phyloP scores from a whole-genome alignment of 176 grass and related monocot species.

The Rhynchospora breviuscula region DNA sequence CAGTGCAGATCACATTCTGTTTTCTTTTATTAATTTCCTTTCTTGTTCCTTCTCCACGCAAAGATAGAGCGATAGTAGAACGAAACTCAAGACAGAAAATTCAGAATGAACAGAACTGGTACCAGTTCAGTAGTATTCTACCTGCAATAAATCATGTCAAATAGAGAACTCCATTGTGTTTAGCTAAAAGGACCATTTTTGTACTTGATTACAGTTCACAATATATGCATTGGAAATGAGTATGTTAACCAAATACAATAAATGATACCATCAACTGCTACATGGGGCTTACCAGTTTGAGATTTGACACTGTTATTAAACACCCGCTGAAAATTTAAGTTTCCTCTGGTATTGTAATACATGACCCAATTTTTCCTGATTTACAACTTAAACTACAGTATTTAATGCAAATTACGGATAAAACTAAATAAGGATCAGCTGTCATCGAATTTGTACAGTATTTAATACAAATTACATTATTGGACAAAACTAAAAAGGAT shows the following conservation, averaged over 20 bases:
- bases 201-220: background rate
- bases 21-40: background rate
- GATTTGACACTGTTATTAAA: background rate
- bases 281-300: background rate
- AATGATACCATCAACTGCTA: background rate
- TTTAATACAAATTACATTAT: no score
- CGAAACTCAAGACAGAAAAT: background rate
- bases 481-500: no score
- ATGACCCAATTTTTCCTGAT: background rate
- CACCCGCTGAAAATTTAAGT: background rate
- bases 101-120: background rate
- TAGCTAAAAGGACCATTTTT: no score
- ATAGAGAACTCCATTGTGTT: background rate
- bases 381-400: background rate
- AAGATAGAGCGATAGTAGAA: background rate
- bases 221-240: background rate
- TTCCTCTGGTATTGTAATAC: background rate
- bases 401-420: background rate
- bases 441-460: no score
- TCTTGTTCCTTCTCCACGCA: background rate
- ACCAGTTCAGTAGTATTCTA: background rate
- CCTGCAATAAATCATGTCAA: background rate
- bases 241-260: background rate
- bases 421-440: background rate
- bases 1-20: background rate